These are phyloP conservation scores for Talaromyces sp. DNA, from an alignment of 2,329 filamentous ascomycete genomes.

Conservation along the genomic window DNA sequence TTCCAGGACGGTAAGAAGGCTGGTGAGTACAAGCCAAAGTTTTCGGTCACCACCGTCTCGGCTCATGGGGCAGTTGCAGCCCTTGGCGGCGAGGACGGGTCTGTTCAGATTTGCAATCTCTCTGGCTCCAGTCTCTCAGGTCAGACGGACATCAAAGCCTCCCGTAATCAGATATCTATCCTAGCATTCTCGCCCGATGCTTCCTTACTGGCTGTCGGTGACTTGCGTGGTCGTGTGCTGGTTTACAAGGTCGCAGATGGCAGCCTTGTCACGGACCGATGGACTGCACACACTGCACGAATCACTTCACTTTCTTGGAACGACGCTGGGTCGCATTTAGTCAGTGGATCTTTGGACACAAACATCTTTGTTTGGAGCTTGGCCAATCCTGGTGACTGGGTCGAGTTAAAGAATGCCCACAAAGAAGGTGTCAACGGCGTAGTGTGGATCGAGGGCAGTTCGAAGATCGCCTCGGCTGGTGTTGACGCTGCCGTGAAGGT, in stretches of 20 bases:
- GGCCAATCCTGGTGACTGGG: constrained; percentile 76
- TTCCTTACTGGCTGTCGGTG: constrained; percentile 78
- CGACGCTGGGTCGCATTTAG: constrained; percentile 72
- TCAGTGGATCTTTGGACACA: constrained; percentile 84
- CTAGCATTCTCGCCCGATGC: constrained; percentile 82
- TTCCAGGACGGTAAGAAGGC: constrained; percentile 61
- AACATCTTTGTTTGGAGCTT: constrained; percentile 93
- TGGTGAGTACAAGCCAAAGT: constrained; percentile 63
- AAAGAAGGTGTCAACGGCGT: constrained; percentile 94
- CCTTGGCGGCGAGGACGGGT: constrained; percentile 74
- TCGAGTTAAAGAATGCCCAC: constrained; percentile 85
- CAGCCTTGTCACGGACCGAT: constrained; percentile 77
- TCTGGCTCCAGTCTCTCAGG: constrained; percentile 59
- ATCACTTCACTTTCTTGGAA: constrained; percentile 78
- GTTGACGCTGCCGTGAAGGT: constrained; percentile 90
- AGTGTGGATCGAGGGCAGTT: constrained; percentile 69
- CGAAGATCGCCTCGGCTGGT: constrained; percentile 75
- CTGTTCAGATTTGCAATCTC: constrained; percentile 72
- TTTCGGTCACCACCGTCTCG: constrained; percentile 71
- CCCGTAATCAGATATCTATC: constrained; percentile 72
- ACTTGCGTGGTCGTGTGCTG: constrained; percentile 81
- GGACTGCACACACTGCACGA: constrained; percentile 71
- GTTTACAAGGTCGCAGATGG: constrained; percentile 72
- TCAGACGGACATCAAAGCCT: constrained; percentile 64
- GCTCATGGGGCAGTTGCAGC: constrained; percentile 70